Base-by-base conservation (phyloP, 176 grass and related monocot genomes). In the Elaeis guineensis region DNA sequence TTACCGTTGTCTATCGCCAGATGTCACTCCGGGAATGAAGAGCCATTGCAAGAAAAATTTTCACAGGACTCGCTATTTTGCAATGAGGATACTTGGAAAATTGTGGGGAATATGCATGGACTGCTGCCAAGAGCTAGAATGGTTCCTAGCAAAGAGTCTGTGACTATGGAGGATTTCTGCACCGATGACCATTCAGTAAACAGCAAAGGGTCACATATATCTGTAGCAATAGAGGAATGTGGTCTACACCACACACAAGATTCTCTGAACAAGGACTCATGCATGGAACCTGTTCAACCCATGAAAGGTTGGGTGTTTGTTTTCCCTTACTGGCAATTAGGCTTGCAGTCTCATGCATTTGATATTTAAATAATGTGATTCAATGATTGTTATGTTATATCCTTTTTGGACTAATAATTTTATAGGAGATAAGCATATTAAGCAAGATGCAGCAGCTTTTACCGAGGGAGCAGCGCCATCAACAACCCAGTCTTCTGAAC, bases 121-220 rank as follows among this genome's bases (percentile, higher is more conserved):
- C 60, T 89, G 32, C 88, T 88, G 65, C 82, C 88, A 48, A 98
- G 88, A 77, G 84, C 94, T 59, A 93, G 78, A 76, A 82, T 73
- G 57, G 64, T 89, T 75, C 74, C 94, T 53, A 85, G 78, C 67
- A 85, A 78, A 66, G 88, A 98, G 39, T 82, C 86, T 26, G 83
- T 81, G 63, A 85, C 70, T 16, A 82, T 77, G 35, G 86, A 77
- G 56, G 85, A 88, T 28, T 72, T 77, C 5, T 71, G 66, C 57
- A 69, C 77, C 54, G 57, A 76, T 21, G 75, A 74, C 71, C 56
- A 81, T 49, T 50, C 73, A 39, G 44, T 71, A 51, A 83, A 76
- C 66, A 78, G 59, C 74, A 90, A 84, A 89, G 77, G 80, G 55
- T 78, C 77, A 77, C 84, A 91, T 83, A 64, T 86, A 75, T 86